Base-by-base conservation (phyloP, 2,329 filamentous ascomycete species). In the Fragosphaeria purpurea region DNA sequence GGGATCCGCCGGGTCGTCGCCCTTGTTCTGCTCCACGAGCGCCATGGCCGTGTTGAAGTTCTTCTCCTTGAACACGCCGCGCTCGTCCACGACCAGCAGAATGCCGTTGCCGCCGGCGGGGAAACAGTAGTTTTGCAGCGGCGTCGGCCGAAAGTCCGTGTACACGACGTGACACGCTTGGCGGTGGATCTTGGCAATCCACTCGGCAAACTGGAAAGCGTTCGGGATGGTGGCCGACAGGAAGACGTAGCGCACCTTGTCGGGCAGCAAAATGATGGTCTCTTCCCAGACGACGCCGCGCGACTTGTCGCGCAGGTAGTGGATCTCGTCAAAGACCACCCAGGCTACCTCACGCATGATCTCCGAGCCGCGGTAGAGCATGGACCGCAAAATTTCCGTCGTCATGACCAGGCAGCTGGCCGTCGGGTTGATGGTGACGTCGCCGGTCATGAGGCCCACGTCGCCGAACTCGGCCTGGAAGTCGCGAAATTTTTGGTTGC, bases 301-400 rank as follows among this genome's bases (percentile, higher is more conserved):
- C 47, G 82, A 79, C 68, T 94, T 94, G 69, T 98, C 93, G 62
- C 93, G 83, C 82, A 98, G 85, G 69, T 98, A 98, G 68, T 98
- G 93, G 55, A 98, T 95, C 68, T 98, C 93, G 68, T 98, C 93
- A 60, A 98, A 98, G 2, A 98, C 75, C 2, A 98, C 94, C 93
- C 93, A 98, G 11, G 86, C 90, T 2, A 98, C 94, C 71, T 98
- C 93, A 58, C 93, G 88, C 91, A 98, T 98, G 57, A 98, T 97
- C 71, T 98, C 93, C 0, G 93, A 97, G 53, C 93, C 93, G 59
- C 93, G 81, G 68, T 98, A 98, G 69, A 98, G 67, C 93, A 98
- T 98, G 13, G 91, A 97, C 46, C 93, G 85, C 64, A 98, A 69
- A 88, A 98, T 98, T 72, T 98, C 93, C 0, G 93, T 98, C 1